phyloP scores from a whole-genome alignment of 495 filamentous ascomycete genomes.

The Lasiosphaeria hispida region DNA sequence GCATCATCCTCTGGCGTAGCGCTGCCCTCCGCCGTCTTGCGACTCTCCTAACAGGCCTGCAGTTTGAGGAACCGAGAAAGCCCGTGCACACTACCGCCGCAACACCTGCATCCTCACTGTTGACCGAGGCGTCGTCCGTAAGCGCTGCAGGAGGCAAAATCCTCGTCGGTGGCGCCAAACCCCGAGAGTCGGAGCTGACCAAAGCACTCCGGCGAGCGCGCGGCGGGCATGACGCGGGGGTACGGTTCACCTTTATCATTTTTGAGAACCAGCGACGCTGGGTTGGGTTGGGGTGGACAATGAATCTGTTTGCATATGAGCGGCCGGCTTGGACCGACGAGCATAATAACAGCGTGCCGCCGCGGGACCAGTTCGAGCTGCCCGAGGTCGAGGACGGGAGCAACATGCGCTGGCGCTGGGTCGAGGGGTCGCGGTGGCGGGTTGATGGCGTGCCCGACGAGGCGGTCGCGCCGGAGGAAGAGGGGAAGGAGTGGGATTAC shows the following conservation, averaged over 20 bases:
- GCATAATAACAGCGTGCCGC: constrained; percentile 74
- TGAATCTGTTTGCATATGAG: constrained; percentile 83
- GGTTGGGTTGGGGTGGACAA: constrained; percentile 94
- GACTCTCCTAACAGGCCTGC: constrained; percentile 72
- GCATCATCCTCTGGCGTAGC: constrained; percentile 90
- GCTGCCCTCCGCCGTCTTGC: constrained; percentile 63
- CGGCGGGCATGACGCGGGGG: constrained; percentile 59
- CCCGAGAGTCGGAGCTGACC: constrained; percentile 36
- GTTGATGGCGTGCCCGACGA: constrained; percentile 72
- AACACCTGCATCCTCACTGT: constrained; percentile 17
- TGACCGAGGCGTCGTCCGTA: constrained; percentile 11
- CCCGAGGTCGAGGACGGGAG: constrained; percentile 78
- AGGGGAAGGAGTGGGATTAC: constrained; percentile 48
- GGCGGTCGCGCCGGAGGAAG: constrained; percentile 43
- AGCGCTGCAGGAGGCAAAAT: constrained; percentile 14
- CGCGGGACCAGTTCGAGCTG: constrained; percentile 78
- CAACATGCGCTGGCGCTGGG: constrained; percentile 86
- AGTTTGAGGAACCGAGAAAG: constrained; percentile 52
- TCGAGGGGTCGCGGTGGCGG: constrained; percentile 76
- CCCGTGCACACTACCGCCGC: constrained; percentile 7
- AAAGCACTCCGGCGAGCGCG: constrained; percentile 34
- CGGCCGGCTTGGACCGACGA: constrained; percentile 93
- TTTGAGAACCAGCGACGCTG: constrained; percentile 97
- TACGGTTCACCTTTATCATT: constrained; percentile 92
- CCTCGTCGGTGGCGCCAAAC: constrained; percentile 11